A percentile compares a stretch with the other conserved stretches of the same genome.
Conservation (phyloP, 495 filamentous ascomycete genomes). For the Trichoderma orchidacearum region DNA sequence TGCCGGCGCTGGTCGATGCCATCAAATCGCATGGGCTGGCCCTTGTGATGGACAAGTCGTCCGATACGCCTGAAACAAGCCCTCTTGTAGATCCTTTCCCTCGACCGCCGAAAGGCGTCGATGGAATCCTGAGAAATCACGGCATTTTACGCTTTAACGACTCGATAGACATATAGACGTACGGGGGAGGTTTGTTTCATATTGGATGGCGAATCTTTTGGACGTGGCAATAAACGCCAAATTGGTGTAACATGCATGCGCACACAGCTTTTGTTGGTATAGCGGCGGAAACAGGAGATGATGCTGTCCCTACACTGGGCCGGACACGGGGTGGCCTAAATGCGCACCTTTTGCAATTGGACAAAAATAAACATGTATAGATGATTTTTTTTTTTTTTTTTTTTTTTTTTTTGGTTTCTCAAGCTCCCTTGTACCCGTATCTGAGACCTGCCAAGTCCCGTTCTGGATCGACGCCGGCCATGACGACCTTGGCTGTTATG, state of each 20-base stretch:
- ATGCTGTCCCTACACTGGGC: background rate
- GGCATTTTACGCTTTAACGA: conserved; percentile 88
- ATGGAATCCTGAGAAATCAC: conserved; percentile 72
- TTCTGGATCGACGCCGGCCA: conserved; percentile 42
- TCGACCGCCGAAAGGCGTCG: conserved; percentile 50
- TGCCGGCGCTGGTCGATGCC: conserved; percentile 79
- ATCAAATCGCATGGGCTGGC: conserved; percentile 91
- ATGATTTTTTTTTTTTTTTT: too few relatives aligned
- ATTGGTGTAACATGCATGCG: background rate
- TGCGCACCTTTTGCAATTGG: background rate
- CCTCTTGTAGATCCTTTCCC: conserved; percentile 27
- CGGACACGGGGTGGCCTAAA: background rate
- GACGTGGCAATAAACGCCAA: background rate
- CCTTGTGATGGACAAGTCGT: conserved; percentile 76
- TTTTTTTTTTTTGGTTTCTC: too few relatives aligned
- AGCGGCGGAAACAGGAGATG: background rate
- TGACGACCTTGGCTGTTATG: conserved; percentile 33
- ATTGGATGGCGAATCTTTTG: background rate
- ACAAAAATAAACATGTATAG: background rate
- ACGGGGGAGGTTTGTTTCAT: background rate
- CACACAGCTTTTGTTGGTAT: background rate
- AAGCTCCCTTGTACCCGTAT: conserved; percentile 51
- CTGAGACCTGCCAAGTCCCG: conserved; percentile 34
- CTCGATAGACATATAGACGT: conserved; percentile 72
- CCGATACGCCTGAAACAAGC: conserved; percentile 17